These are phyloP conservation scores for Miscanthus lutarioriparius DNA, from an alignment of 176 grass and related monocot genomes.

Conservation along the genomic window DNA sequence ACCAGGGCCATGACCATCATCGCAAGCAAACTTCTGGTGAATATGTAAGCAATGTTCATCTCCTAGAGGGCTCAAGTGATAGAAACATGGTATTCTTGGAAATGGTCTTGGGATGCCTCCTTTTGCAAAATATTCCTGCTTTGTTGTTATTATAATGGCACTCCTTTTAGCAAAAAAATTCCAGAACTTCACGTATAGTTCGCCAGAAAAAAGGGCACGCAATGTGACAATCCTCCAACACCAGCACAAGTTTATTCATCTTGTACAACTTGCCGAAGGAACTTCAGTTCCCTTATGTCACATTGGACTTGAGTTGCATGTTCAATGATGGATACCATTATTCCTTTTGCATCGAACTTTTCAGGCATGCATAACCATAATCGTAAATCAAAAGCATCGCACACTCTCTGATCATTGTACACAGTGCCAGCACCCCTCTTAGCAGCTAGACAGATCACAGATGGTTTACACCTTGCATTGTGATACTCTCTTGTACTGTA, in stretches of 20 bases:
- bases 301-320: constrained; percentile 25
- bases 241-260: no score
- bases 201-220: no score
- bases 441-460: constrained; percentile 2
- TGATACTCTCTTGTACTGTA: background rate
- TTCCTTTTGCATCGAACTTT: background rate
- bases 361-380: constrained; percentile 17
- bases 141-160: no score
- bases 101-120: no score
- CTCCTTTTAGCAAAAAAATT: no score
- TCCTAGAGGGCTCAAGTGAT: no score
- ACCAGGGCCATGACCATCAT: background rate
- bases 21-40: background rate
- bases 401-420: constrained; percentile 17
- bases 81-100: no score
- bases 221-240: no score
- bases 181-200: no score
- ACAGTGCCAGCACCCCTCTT: constrained; percentile 3
- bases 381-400: constrained; percentile 2
- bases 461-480: background rate
- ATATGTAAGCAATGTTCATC: no score
- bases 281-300: background rate
- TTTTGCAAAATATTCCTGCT: no score
- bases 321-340: background rate
- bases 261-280: background rate